Percentiles rank a stretch among this genome's conserved stretches.
phyloP scores from a whole-genome alignment of 139 green algal species.

The Yamagishiella unicocca region DNA sequence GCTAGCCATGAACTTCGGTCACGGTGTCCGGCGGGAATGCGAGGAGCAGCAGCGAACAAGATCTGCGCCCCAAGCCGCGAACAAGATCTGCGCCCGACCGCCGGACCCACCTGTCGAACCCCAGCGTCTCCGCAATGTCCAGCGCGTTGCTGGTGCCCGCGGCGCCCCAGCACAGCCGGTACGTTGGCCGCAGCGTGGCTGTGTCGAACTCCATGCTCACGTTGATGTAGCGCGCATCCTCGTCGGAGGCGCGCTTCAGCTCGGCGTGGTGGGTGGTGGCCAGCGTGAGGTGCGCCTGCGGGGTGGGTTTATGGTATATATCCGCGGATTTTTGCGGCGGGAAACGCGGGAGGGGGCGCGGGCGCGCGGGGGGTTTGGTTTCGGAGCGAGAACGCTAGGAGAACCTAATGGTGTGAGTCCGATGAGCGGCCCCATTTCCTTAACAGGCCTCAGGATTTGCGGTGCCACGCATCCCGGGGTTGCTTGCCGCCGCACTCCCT shows the following conservation, averaged over 20 bases:
- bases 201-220: slow-evolving; percentile 91
- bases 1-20: too few relatives aligned
- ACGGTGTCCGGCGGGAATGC: too few relatives aligned
- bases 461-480: too few relatives aligned
- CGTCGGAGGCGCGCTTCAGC: slow-evolving; percentile 37
- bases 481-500: too few relatives aligned
- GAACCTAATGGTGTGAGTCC: too few relatives aligned
- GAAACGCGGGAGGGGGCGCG: neutral
- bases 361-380: neutral
- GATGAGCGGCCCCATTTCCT: too few relatives aligned
- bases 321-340: too few relatives aligned
- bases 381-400: neutral
- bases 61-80: neutral
- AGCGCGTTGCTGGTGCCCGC: slow-evolving; percentile 81
- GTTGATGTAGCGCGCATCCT: slow-evolving; percentile 78
- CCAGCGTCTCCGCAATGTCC: slow-evolving; percentile 73
- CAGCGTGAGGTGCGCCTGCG: slow-evolving; percentile 76
- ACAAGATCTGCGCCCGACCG: neutral
- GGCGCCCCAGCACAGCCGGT: slow-evolving; percentile 87
- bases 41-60: neutral
- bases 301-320: too few relatives aligned
- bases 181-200: slow-evolving; percentile 83
- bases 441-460: too few relatives aligned
- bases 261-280: slow-evolving; percentile 87
- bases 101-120: slow-evolving; percentile 55